Base-by-base conservation (phyloP, 495 filamentous ascomycete genomes). In the Penicillium crystallinum region DNA sequence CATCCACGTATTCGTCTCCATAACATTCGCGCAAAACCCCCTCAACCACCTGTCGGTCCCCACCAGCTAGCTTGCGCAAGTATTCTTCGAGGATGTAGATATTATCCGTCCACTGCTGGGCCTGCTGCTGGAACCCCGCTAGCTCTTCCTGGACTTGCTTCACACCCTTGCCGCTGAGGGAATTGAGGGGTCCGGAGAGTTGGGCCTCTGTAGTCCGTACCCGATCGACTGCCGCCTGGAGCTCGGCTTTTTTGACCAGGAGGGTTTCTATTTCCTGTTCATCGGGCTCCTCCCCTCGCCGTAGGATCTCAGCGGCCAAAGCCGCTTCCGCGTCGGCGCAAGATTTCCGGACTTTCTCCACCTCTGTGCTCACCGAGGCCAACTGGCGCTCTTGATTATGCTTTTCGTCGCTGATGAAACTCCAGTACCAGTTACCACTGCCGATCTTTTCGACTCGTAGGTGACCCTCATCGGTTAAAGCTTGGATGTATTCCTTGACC, bases 391-490 rank as follows among this genome's bases (percentile, higher is more conserved):
- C 75, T 49, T 74, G 76, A 14, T 64, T 64, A 35, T 77, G 77
- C 64, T 78, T 82, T 53, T 81, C 83, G 33, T 89, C 86, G 44
- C 74, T 80, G 27, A 66, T 65, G 62, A 91, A 91, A 53, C 74
- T 77, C 87, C 87, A 91, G 71, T 89, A 90, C 87, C 87, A 91
- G 62, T 90, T 90, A 14, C 83, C 85, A 49, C 77, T 86, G 49
- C 87, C 87, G 59, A 91, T 90, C 70, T 89, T 90, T 72, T 90
- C 87, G 14, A 88, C 82, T 10, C 76, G 80, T 49, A 90, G 77
- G 52, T 79, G 78, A 51, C 74, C 72, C 39, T 90, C 87, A 54
- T 90, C 84, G 0, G 66, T 63, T 4, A 89, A 71, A 5, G 75
- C 72, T 64, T 86, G 81, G 27, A 89, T 71, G 63, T 81, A 85